These are phyloP conservation scores for Fagus crenata DNA, from an alignment of 306 rosid species.

Conservation along the genomic window DNA sequence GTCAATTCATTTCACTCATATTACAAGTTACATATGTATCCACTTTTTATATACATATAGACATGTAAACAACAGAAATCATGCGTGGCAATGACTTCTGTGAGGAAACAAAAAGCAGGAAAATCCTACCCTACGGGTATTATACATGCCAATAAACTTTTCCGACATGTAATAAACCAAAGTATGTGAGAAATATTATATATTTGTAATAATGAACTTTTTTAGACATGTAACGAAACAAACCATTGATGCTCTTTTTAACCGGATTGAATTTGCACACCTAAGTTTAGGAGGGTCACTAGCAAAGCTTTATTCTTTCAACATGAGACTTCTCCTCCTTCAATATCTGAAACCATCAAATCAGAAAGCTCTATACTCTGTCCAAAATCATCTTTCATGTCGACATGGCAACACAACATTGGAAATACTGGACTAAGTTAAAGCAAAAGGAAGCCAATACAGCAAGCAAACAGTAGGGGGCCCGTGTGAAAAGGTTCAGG, in stretches of 20 bases:
- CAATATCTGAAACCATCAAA: neutral
- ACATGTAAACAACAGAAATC: neutral
- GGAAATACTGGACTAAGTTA: no score
- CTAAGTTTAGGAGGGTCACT: neutral
- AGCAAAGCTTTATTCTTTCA: neutral
- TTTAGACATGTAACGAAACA: neutral
- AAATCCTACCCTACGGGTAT: no score
- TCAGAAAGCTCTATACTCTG: neutral
- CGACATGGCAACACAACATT: neutral
- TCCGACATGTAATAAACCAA: no score
- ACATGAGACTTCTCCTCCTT: neutral
- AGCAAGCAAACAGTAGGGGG: neutral
- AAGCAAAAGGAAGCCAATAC: neutral
- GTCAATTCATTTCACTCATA: no score
- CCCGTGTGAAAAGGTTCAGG: constrained; percentile 21
- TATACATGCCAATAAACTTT: no score
- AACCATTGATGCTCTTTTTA: neutral
- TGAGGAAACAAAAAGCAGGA: no score
- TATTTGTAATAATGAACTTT: no score
- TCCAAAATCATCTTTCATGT: neutral
- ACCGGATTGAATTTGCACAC: neutral
- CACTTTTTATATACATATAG: no score
- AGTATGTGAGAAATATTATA: no score
- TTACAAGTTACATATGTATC: no score
- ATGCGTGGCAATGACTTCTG: neutral